These are phyloP conservation scores for Spathaspora gorwiae DNA, from an alignment of 805 yeast species.

Conservation along the genomic window DNA sequence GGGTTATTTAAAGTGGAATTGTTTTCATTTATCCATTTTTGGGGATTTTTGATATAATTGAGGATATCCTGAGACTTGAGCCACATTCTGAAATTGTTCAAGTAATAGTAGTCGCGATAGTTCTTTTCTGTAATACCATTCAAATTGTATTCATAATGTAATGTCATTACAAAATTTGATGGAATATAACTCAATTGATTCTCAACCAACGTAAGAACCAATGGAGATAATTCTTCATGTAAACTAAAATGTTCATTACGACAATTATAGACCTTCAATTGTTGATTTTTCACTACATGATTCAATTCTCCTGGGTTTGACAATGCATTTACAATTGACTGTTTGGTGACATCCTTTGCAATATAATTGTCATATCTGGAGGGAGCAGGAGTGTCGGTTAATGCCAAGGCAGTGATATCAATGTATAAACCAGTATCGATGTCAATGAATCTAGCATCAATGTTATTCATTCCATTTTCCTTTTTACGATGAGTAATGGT, in stretches of 20 bases:
- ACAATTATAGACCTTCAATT: slow-evolving; percentile 36
- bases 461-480: slow-evolving; percentile 59
- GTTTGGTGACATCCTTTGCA: slow-evolving; percentile 7
- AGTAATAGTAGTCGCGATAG: slow-evolving; percentile 41
- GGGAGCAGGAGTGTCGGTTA: slow-evolving; percentile 33
- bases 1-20: slow-evolving; percentile 4
- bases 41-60: slow-evolving; percentile 21
- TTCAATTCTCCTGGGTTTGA: slow-evolving; percentile 6
- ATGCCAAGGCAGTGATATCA: slow-evolving; percentile 65
- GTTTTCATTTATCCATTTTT: slow-evolving; percentile 12
- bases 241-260: slow-evolving; percentile 56
- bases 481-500: slow-evolving; percentile 51
- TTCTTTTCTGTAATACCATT: slow-evolving; percentile 27
- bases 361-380: slow-evolving; percentile 12
- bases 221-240: slow-evolving; percentile 47
- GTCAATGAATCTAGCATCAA: slow-evolving; percentile 72
- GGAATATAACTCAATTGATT: slow-evolving; percentile 40
- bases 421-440: slow-evolving; percentile 65
- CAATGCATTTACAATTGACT: slow-evolving; percentile 2
- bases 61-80: slow-evolving; percentile 22
- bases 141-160: slow-evolving; percentile 25
- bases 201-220: slow-evolving; percentile 50
- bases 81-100: slow-evolving; percentile 60
- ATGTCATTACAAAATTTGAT: slow-evolving; percentile 17
- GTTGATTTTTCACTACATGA: slow-evolving; percentile 13